phyloP scores from a whole-genome alignment of 2,329 filamentous ascomycete genomes.

The Exophiala lecanii-corni region DNA sequence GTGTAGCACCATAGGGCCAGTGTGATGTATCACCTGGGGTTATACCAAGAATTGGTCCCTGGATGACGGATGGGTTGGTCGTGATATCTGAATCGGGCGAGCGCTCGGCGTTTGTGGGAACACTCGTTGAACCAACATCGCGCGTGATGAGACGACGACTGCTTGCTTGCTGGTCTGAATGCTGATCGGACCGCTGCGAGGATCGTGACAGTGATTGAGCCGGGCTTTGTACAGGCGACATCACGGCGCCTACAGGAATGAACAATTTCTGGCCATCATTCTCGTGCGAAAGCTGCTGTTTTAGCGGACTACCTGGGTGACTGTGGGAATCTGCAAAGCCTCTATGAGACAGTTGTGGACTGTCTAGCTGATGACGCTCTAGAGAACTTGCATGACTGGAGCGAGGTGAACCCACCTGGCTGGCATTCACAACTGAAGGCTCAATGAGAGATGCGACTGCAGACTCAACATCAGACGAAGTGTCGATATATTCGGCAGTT shows the following conservation, averaged over 20 bases:
- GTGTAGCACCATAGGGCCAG: constrained; percentile 55
- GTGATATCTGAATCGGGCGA: constrained; percentile 58
- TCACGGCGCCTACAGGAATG: constrained; percentile 37
- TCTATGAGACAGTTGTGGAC: constrained; percentile 16
- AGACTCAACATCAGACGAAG: constrained; percentile 71
- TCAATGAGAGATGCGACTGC: constrained; percentile 86
- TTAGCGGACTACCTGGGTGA: constrained; percentile 42
- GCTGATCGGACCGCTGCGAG: constrained; percentile 7
- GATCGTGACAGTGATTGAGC: constrained; percentile 36
- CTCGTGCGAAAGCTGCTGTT: constrained; percentile 37
- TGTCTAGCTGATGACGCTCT: constrained; percentile 30
- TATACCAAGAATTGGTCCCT: constrained; percentile 63
- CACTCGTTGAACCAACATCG: constrained; percentile 10
- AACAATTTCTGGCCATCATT: constrained; percentile 35
- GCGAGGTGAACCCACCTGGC: constrained; percentile 13
- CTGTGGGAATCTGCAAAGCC: constrained; percentile 23
- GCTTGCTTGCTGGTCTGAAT: constrained; percentile 6
- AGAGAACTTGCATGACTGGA: constrained; percentile 17
- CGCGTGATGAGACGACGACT: constrained; percentile 13
- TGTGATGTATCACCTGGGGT: constrained; percentile 46
- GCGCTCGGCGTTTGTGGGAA: constrained; percentile 13
- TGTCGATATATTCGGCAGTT: constrained; percentile 73
- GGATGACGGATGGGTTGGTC: constrained; percentile 80
- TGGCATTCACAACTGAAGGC: constrained; percentile 67
- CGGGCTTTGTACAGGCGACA: constrained; percentile 53